Base-by-base conservation (phyloP, 352 stramenopile species). In the Globisporangium nunn region DNA sequence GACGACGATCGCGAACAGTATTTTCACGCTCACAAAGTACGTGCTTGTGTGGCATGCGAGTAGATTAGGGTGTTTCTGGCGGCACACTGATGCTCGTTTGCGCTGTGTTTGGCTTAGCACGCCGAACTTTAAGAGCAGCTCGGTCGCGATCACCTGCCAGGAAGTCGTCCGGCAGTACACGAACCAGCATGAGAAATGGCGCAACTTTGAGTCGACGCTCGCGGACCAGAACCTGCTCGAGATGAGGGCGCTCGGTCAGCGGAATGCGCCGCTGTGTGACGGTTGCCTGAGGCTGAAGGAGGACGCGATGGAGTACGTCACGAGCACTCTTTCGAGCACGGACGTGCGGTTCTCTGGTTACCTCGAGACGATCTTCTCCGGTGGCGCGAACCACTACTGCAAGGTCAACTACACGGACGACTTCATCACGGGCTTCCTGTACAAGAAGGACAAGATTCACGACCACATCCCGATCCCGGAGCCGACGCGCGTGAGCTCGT, bases 391-490 rank as follows among this genome's bases (percentile, higher is more conserved):
- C 31, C 79, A 91, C 56, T 83, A 90, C 52, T 93, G 85, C 64
- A 92, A 89, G 55, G 77, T 94, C 29, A 91, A 88, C 50, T 82
- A 81, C 33, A 91, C 75, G 11, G 85, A 91, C 52, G 85, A 94
- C 58, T 91, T 87, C 44, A 87, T 93, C 58, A 90, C 81, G 53
- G 85, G 85, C 15, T 94, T 94, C 57, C 69, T 94, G 68, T 94
- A 90, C 82, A 94, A 94, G 66, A 94, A 94, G 59, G 85, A 94
- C 70, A 94, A 94, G 59, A 92, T 94, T 44, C 85, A 94, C 63
- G 85, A 94, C 47, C 85, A 94, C 61, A 91, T 94, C 54, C 85
- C 85, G 46, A 90, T 94, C 52, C 85, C 85, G 6, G 82, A 94
- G 59, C 82, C 85, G 0, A 94, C 81, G 31, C 78, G 81, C 45